Evolutionary conservation across 306 rosid species (phyloP), one percentile per base, ranked within the genome.

Genomic region (Luffa acutangula): DNA sequence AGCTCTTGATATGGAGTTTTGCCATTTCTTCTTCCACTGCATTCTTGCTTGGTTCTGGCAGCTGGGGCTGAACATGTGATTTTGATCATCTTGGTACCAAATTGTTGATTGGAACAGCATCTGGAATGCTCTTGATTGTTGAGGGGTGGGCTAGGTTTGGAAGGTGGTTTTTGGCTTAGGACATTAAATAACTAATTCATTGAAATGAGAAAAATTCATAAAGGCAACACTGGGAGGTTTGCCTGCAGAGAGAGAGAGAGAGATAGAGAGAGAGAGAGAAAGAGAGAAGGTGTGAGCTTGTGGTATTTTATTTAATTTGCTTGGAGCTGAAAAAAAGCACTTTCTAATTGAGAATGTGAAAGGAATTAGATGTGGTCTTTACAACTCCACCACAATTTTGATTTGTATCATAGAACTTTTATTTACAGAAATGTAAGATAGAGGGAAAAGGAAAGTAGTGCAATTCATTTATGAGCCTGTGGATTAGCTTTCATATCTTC

Each of bases 371-470:
- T 84, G 92, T 89, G 97, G 91, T 90, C 48, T 87, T 87, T 83
- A 84, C 95, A 84, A 82, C 91, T 80, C 90, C 88, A 83, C 91
- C 88, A 83, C 92, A 92, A 88, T 96, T 95, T 95, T 95, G 97
- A 89, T 93, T 88, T 95, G 99, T 91, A 88, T 88, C 96, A 93
- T 90, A 90, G 85, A 83, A 88, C 89, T 84, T 80, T 80, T 87
- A 78, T 87, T 89, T 87, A 81, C 86, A 83, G 86, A 85, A 89
- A 84, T 90, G 94, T 91, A 82, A 84, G 88, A 91, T 90, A 93
- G 88, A 79, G 88, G 86, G 83, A 56, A 78, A 78, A 64, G 49
- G 59, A 37, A 78, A 77, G 69, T 77, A 77, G 80, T 56, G 69
- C 37, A 41, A 77, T 77, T 77, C 80, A 58, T 77, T 77, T 46